Percentiles rank a stretch among this genome's conserved stretches.
Conservation (phyloP, 129 eudicot genomes). For the Ambrosia artemisiifolia region DNA sequence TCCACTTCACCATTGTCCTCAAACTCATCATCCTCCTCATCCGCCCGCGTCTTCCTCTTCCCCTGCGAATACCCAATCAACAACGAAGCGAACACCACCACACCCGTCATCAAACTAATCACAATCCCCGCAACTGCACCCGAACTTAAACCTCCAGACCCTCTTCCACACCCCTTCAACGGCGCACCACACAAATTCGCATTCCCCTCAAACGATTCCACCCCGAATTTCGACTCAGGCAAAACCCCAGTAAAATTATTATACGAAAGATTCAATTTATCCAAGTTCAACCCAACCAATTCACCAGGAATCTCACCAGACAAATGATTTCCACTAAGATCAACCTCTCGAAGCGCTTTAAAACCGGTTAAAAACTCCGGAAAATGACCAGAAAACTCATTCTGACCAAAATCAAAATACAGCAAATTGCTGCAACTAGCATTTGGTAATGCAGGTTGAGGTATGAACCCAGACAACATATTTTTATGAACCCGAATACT, state of each 20-base stretch:
- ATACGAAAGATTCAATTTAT: conserved; percentile 66
- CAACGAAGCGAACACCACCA: conserved; percentile 70
- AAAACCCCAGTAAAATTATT: conserved; percentile 82
- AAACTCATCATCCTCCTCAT: conserved; percentile 59
- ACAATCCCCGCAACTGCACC: conserved; percentile 91
- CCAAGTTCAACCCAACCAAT: conserved; percentile 40
- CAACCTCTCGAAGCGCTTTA: conserved; percentile 56
- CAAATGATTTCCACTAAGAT: conserved; percentile 56
- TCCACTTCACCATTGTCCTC: conserved; percentile 36
- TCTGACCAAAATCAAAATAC: conserved; percentile 71
- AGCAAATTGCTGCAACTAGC: conserved; percentile 51
- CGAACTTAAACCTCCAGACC: conserved; percentile 56
- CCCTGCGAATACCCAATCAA: conserved; percentile 82
- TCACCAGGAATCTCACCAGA: conserved; percentile 66
- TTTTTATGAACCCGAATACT: conserved; percentile 68
- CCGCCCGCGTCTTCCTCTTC: conserved; percentile 45
- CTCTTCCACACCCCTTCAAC: conserved; percentile 46
- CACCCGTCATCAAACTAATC: conserved; percentile 73
- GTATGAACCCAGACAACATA: conserved; percentile 59
- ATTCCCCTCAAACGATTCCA: conserved; percentile 72
- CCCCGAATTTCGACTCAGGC: conserved; percentile 70
- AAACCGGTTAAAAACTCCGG: conserved; percentile 65
- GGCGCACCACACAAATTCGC: conserved; percentile 75
- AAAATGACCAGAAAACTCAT: conserved; percentile 56
- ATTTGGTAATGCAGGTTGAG: conserved; percentile 81